These are phyloP conservation scores for Fusarium nelsonii DNA, from an alignment of 2,329 filamentous ascomycete species.

Conservation along the genomic window DNA sequence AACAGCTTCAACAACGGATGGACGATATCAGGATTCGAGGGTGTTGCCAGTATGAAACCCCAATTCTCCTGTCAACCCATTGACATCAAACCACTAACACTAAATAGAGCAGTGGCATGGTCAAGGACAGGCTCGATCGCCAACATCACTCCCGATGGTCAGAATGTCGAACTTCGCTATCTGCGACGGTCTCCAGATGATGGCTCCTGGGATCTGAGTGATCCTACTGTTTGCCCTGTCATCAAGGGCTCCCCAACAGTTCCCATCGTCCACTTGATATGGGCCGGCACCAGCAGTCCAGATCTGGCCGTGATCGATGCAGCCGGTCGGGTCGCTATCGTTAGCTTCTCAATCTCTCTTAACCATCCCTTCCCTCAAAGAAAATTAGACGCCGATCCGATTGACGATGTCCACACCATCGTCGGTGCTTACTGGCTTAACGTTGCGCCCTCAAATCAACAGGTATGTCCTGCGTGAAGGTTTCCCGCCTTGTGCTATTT, in stretches of 20 bases:
- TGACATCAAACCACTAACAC: conserved; percentile 25
- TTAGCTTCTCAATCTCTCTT: conserved; percentile 77
- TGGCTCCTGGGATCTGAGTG: conserved; percentile 81
- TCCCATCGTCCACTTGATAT: conserved; percentile 82
- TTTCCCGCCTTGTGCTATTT: not conserved
- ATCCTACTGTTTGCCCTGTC: conserved; percentile 73
- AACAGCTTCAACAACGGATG: conserved; percentile 77
- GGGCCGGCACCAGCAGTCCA: conserved; percentile 77
- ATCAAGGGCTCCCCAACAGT: conserved; percentile 73
- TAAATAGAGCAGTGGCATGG: conserved; percentile 81
- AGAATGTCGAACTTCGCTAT: conserved; percentile 77
- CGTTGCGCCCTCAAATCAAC: conserved; percentile 62
- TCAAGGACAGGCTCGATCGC: conserved; percentile 89
- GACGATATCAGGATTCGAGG: conserved; percentile 82
- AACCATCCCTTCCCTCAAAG: conserved; percentile 76
- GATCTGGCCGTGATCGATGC: conserved; percentile 89
- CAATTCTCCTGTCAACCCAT: not conserved
- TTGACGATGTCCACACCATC: conserved; percentile 80
- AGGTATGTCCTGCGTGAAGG: conserved; percentile 45
- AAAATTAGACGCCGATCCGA: conserved; percentile 73
- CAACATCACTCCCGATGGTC: conserved; percentile 79
- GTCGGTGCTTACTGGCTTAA: conserved; percentile 90
- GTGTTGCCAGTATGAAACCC: conserved; percentile 78
- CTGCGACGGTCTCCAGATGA: conserved; percentile 76
- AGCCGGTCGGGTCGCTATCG: conserved; percentile 80